These are phyloP conservation scores for Linum trigynum DNA, from an alignment of 345 rosid species.

Conservation along the genomic window DNA sequence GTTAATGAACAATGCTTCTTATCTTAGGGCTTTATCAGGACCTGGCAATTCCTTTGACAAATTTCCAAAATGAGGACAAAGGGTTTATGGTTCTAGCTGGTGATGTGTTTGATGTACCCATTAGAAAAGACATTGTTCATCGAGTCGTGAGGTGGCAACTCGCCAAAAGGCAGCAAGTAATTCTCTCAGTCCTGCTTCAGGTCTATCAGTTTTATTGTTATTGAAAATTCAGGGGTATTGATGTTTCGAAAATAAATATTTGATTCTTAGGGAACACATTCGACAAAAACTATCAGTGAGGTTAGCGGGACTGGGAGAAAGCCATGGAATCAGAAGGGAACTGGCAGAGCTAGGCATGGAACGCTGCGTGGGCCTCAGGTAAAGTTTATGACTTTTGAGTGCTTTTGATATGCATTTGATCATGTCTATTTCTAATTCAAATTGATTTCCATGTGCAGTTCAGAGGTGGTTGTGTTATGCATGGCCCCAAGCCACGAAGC, in stretches of 20 bases:
- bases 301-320: conserved; percentile 95
- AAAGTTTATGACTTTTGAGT: background rate
- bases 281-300: conserved; percentile 87
- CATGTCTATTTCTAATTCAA: background rate
- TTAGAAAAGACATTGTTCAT: conserved; percentile 84
- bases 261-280: conserved; percentile 70
- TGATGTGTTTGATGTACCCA: conserved; percentile 90
- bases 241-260: background rate
- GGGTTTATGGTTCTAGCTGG: conserved; percentile 85
- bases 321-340: conserved; percentile 80
- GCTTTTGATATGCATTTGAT: background rate
- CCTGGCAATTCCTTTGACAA: conserved; percentile 70
- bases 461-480: conserved; percentile 83
- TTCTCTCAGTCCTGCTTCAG: background rate
- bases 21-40: conserved; percentile 59
- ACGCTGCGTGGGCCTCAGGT: conserved; percentile 89
- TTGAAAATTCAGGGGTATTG: conserved; percentile 1
- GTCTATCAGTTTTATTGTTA: background rate
- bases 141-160: conserved; percentile 87
- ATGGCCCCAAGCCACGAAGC: conserved; percentile 90
- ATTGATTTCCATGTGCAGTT: conserved; percentile 35
- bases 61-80: conserved; percentile 60
- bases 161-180: conserved; percentile 88
- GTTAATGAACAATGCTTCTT: background rate
- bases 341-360: conserved; percentile 91